Percentiles rank a stretch among this genome's conserved stretches.
These are phyloP conservation scores for Cryptococcus sp. DNA, from an alignment of 1,284 basidiomycete species.

Conservation along the genomic window DNA sequence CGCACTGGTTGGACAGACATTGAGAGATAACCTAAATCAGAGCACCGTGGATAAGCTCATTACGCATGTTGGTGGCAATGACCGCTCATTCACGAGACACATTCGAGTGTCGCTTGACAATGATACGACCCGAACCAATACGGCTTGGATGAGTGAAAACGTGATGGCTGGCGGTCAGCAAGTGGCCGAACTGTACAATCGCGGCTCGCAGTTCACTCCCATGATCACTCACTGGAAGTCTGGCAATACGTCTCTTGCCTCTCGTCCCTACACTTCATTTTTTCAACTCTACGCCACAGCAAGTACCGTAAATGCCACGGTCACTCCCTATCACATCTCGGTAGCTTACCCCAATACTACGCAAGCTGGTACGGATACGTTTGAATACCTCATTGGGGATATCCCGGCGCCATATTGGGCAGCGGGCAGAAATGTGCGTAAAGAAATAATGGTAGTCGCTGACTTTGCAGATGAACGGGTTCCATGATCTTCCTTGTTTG, in stretches of 20 bases:
- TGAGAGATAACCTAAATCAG: slow-evolving; percentile 10
- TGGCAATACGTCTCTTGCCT: slow-evolving; percentile 10
- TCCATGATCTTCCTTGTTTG: slow-evolving; percentile 18
- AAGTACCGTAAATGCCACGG: slow-evolving; percentile 15
- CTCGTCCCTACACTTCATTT: slow-evolving; percentile 18
- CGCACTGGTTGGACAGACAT: slow-evolving; percentile 19
- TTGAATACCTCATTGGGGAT: slow-evolving; percentile 19
- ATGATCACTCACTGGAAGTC: slow-evolving; percentile 26
- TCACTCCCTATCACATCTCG: slow-evolving; percentile 17
- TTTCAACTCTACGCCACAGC: slow-evolving; percentile 18
- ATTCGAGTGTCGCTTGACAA: slow-evolving; percentile 22
- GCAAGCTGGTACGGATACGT: slow-evolving; percentile 14
- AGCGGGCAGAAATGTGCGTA: slow-evolving; percentile 13
- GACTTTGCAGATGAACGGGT: slow-evolving; percentile 14
- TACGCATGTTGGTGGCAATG: not conserved
- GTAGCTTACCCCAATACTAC: slow-evolving; percentile 22
- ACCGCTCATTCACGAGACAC: slow-evolving; percentile 10
- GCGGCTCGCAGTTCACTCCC: slow-evolving; percentile 20
- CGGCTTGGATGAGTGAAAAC: slow-evolving; percentile 19
- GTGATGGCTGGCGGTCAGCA: slow-evolving; percentile 24
- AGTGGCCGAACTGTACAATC: slow-evolving; percentile 8
- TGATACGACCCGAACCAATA: slow-evolving; percentile 17
- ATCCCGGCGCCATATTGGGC: slow-evolving; percentile 17
- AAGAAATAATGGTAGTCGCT: not conserved
- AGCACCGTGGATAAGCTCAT: slow-evolving; percentile 8